Evolutionary conservation across 768 basidiomycete species (phyloP), one percentile per base, ranked within the genome.

Genomic region (Lactarius tabidus): DNA sequence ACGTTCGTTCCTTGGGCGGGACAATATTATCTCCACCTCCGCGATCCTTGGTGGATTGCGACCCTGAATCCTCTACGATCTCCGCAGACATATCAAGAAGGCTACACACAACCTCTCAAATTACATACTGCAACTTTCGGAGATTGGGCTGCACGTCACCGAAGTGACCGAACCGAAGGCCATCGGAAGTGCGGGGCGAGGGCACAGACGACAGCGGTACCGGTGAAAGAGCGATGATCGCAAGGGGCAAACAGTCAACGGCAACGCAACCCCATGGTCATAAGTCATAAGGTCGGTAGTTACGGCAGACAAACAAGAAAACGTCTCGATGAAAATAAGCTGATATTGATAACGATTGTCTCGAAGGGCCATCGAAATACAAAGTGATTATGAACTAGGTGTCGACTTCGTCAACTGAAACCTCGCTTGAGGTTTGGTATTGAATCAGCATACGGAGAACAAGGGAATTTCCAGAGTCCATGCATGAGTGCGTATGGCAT

Each of bases 331-430:
- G 38, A 39, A 2, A n/a, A 45, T 45, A 20, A 7, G n/a, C n/a
- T 45, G 43, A n/a, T 10, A 3, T 20, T 41, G 41, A 6, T 12
- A 23, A 48, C 20, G 23, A 17, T 41, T 48, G n/a, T 15, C 23
- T 51, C 23, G 15, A 51, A 15, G 18, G 17, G 2, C 33, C 28
- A 6, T 61, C 29, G 6, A 66, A 82, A 81, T 71, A 66, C n/a
- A 78, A 79, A 41, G 53, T 35, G 52, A 29, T 17, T n/a, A 43
- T 33, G 28, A 8, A n/a, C n/a, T n/a, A n/a, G n/a, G n/a, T n/a
- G n/a, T n/a, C n/a, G n/a, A n/a, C n/a, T n/a, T n/a, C n/a, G n/a
- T n/a, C n/a, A n/a, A n/a, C n/a, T n/a, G n/a, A n/a, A n/a, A n/a
- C n/a, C n/a, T n/a, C n/a, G n/a, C n/a, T n/a, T n/a, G n/a, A n/a